Conservation (phyloP, 441 rosid genomes). For the Pelargonium myrrhifolium region DNA sequence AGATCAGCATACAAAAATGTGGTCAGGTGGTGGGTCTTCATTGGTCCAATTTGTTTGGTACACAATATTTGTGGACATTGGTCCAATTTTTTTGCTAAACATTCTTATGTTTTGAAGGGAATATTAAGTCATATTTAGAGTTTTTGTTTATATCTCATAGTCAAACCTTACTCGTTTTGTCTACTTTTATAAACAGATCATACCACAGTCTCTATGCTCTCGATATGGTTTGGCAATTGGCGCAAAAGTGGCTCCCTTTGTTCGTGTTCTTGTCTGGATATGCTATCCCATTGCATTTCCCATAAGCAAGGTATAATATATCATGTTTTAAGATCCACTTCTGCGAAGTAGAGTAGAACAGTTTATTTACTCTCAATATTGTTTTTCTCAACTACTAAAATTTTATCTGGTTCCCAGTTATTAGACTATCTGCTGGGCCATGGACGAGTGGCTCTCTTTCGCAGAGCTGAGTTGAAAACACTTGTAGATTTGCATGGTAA, state of each 20-base stretch:
- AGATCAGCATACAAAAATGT: background rate
- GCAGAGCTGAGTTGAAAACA: constrained; percentile 28
- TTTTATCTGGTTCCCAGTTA: constrained; percentile 14
- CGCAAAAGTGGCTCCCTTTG: constrained; percentile 20
- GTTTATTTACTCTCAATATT: background rate
- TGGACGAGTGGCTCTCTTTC: constrained; percentile 28
- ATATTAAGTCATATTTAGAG: background rate
- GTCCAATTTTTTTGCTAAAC: background rate
- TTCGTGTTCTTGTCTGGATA: constrained; percentile 25
- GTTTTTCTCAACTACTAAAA: background rate
- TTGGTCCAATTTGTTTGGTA: background rate
- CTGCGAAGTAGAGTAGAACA: background rate
- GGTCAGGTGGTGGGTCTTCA: constrained; percentile 4
- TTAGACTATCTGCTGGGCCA: constrained; percentile 25
- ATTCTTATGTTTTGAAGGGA: background rate
- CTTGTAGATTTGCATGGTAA: constrained; percentile 21
- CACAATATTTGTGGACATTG: background rate
- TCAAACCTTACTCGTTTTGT: background rate
- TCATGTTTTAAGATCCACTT: background rate
- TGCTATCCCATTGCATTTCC: constrained; percentile 28
- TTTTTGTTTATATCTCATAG: background rate
- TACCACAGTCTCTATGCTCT: constrained; percentile 26
- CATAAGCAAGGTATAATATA: constrained; percentile 23
- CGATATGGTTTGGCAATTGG: constrained; percentile 28
- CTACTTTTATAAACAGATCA: constrained; percentile 16